A percentile compares a stretch with the other conserved stretches of the same genome.
Evolutionary conservation across 2,329 filamentous ascomycete genomes (phyloP).

Genomic region (Aspergillus clavatus): DNA sequence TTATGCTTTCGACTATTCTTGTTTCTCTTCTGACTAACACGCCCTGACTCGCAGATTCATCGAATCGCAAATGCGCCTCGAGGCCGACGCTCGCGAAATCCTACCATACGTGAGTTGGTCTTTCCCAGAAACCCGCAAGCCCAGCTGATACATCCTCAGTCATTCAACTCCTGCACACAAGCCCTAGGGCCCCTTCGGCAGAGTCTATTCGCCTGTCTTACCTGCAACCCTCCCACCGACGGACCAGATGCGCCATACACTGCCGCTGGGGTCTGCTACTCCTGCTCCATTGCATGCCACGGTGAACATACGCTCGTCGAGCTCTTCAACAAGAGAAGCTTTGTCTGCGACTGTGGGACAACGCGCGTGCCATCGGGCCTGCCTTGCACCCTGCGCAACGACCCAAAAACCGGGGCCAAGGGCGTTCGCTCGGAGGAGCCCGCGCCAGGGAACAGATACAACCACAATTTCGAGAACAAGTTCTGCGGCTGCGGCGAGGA

Average conservation of each 20-base stretch:
- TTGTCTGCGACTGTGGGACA: conserved; percentile 94
- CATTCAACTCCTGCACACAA: conserved; percentile 89
- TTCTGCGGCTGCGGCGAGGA: conserved; percentile 88
- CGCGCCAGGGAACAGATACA: conserved; percentile 76
- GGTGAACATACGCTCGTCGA: conserved; percentile 93
- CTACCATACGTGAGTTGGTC: conserved; percentile 71
- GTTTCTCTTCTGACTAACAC: conserved; percentile 1
- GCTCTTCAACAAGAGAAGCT: conserved; percentile 91
- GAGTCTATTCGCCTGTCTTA: conserved; percentile 85
- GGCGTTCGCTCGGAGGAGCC: conserved; percentile 71
- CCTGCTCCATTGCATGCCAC: conserved; percentile 94
- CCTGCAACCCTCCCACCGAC: conserved; percentile 77
- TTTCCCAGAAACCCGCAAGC: not conserved
- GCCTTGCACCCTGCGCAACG: conserved; percentile 70
- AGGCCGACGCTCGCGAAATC: conserved; percentile 90
- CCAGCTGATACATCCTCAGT: conserved; percentile 47
- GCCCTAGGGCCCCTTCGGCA: conserved; percentile 85
- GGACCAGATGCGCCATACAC: conserved; percentile 59
- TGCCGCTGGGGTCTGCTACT: conserved; percentile 86
- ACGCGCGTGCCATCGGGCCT: conserved; percentile 66
- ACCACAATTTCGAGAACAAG: conserved; percentile 87
- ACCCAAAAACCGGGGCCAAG: conserved; percentile 67
- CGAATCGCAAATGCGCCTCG: conserved; percentile 79
- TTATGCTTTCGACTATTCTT: too few relatives aligned
- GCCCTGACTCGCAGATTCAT: conserved; percentile 61